Evolutionary conservation across 176 grass and related monocot genomes (phyloP), one percentile per base, ranked within the genome.

Genomic region (Hsuehochloa calcarea): DNA sequence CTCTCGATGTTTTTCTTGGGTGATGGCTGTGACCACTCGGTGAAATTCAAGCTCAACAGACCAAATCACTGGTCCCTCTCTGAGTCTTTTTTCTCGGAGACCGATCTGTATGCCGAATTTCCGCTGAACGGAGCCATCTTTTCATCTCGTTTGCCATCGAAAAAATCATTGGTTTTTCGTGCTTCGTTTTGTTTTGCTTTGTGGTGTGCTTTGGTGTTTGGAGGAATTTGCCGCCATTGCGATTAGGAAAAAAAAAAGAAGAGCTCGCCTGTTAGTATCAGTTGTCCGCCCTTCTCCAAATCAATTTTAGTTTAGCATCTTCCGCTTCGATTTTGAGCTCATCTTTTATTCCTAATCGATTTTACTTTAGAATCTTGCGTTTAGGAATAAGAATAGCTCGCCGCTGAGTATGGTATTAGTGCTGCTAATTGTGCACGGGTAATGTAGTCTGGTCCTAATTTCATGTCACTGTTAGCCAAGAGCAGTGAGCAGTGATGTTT

Each of bases 11-110:
- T 25, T 5, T 0, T 27, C 23, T 62, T 12, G 61, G n/a, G n/a
- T 60, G 56, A 25, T 60, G n/a, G n/a, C 56, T 60, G 3, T 55
- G 52, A 94, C 78, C 87, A 93, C 85, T 87, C 67, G 25, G 49
- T 66, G 86, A 92, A 80, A 88, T 90, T 97, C 95, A 94, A 97
- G 95, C 95, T 94, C 95, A 97, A 93, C 92, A 94, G 92, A 94
- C 95, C 92, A 80, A 80, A 97, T 97, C 69, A 59, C 89, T 85
- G 87, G 82, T 90, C 83, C 86, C 27, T 91, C 80, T 89, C 65
- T 40, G 46, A 49, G 45, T 15, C 46, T 49, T 4, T 49, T 49
- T 4, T 49, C 52, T 20, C 6, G 52, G 52, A 7, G 52, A 26
- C 1, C 23, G 23, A 14, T 27, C 59, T 62, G 10, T 62, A 12